These are phyloP conservation scores for Aquilaria yunnanensis DNA, from an alignment of 345 rosid genomes.

Conservation along the genomic window DNA sequence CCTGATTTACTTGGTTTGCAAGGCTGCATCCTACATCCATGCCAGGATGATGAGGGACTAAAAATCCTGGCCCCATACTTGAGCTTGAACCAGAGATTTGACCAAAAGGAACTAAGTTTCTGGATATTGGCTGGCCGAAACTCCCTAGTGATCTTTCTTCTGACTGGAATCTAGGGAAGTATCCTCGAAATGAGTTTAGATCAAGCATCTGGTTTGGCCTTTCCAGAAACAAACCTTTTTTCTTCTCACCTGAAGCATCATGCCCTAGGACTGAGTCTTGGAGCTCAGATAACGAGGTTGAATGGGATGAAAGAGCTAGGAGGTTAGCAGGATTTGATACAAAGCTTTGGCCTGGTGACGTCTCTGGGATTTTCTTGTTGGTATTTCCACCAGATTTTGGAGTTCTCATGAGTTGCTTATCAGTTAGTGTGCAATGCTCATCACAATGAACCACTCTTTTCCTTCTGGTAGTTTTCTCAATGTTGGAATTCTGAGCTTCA, in stretches of 20 bases:
- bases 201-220: slow-evolving; percentile 20
- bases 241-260: slow-evolving; percentile 22
- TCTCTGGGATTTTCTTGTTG: slow-evolving; percentile 15
- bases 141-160: slow-evolving; percentile 22
- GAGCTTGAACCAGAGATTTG: slow-evolving; percentile 14
- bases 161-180: slow-evolving; percentile 23
- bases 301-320: slow-evolving; percentile 31
- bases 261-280: slow-evolving; percentile 17
- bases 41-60: slow-evolving; percentile 25
- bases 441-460: slow-evolving; percentile 18
- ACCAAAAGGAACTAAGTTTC: slow-evolving; percentile 12
- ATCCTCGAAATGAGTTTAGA: slow-evolving; percentile 24
- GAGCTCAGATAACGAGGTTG: slow-evolving; percentile 16
- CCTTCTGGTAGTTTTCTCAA: slow-evolving; percentile 16
- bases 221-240: slow-evolving; percentile 14
- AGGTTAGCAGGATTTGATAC: slow-evolving; percentile 17
- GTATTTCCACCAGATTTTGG: slow-evolving; percentile 12
- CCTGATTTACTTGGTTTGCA: slow-evolving; percentile 21
- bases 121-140: slow-evolving; percentile 14
- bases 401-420: slow-evolving; percentile 16
- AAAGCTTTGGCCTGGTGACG: slow-evolving; percentile 17
- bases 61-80: slow-evolving; percentile 27
- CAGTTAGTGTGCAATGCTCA: slow-evolving; percentile 9
- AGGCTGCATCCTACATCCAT: slow-evolving; percentile 16
- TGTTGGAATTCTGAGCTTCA: slow-evolving; percentile 26